These are phyloP conservation scores for Petasospora fabianii DNA, from an alignment of 1,139 yeast species.

Conservation along the genomic window DNA sequence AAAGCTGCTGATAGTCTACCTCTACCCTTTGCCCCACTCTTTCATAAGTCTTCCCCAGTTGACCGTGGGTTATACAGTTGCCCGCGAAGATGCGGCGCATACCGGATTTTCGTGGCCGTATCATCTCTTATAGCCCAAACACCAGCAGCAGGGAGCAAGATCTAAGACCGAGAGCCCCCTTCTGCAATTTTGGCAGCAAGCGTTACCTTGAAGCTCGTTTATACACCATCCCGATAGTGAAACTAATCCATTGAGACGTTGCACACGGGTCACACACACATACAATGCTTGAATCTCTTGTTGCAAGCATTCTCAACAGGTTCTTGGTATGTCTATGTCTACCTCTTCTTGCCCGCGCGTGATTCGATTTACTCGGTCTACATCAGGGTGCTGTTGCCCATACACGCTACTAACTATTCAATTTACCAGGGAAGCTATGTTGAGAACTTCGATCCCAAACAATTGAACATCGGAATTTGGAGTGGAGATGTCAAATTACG, in stretches of 20 bases:
- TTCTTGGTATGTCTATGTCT: slow-evolving; percentile 44
- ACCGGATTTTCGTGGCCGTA: neutral
- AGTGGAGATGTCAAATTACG: slow-evolving; percentile 90
- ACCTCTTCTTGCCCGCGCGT: neutral
- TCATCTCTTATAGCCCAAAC: neutral
- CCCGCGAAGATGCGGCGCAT: no score
- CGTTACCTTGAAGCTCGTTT: no score
- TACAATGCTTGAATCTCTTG: slow-evolving; percentile 49
- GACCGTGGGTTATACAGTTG: no score
- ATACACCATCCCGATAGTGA: no score
- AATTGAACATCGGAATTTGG: slow-evolving; percentile 94
- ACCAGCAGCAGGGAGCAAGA: neutral
- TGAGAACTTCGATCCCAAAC: slow-evolving; percentile 93
- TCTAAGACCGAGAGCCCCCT: neutral
- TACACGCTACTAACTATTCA: slow-evolving; percentile 8
- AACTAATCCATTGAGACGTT: neutral
- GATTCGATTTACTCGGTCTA: neutral
- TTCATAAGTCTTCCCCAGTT: no score
- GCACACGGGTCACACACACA: neutral
- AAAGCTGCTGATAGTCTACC: no score
- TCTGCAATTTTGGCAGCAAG: neutral
- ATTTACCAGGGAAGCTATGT: slow-evolving; percentile 59
- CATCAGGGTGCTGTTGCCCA: neutral
- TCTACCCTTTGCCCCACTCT: no score
- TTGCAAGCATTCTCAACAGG: slow-evolving; percentile 45